Percentiles rank a stretch among this genome's conserved stretches.
Conservation (phyloP, 768 basidiomycete genomes). For the Mrakia frigida region DNA sequence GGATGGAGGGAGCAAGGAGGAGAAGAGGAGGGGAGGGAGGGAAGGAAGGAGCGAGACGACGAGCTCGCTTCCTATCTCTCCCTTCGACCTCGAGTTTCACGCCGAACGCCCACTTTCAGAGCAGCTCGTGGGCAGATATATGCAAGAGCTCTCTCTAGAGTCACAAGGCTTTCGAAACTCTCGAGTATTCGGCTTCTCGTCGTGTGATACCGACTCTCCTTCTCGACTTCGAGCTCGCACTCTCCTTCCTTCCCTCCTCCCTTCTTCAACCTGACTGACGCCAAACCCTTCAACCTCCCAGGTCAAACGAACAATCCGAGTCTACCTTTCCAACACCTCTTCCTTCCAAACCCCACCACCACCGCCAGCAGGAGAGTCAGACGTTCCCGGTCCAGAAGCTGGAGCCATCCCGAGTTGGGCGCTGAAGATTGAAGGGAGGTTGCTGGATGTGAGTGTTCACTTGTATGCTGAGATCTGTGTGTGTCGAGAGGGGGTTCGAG, state of each 20-base stretch:
- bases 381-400: neutral
- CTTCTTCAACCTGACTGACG: neutral
- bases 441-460: conserved; percentile 52
- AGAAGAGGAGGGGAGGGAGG: neutral
- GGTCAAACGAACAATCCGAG: conserved; percentile 74
- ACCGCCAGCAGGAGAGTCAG: neutral
- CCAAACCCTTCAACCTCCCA: conserved; percentile 39
- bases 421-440: conserved; percentile 76
- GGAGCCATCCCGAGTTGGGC: conserved; percentile 64
- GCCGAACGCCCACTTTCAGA: neutral
- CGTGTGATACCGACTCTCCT: no score
- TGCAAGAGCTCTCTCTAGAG: no score
- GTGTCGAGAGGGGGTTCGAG: neutral
- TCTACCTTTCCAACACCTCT: conserved; percentile 83
- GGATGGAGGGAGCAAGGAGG: neutral
- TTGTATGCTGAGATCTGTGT: no score
- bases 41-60: neutral
- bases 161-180: no score
- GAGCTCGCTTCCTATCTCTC: neutral
- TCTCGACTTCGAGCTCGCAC: neutral
- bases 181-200: no score
- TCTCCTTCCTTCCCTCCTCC: neutral
- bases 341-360: conserved; percentile 45
- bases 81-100: no score
- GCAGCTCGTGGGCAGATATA: no score